Evolutionary conservation across 345 rosid species (phyloP), one percentile per base, ranked within the genome.

Genomic region (Cochlearia excelsa): DNA sequence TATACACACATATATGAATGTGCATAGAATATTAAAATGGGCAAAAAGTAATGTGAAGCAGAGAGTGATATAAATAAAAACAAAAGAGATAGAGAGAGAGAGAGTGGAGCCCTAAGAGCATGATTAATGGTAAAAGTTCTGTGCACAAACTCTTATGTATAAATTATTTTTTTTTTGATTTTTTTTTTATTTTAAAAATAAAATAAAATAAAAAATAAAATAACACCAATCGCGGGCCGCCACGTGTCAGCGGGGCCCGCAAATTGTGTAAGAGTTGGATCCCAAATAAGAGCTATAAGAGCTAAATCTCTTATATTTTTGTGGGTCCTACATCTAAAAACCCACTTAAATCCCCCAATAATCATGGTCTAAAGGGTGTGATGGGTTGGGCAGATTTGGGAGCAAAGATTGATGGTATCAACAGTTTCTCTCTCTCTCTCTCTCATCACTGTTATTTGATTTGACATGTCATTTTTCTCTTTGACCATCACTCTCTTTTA

Each of bases 31-130:
- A 55, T 61, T 57, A 54, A 60, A 26, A 60, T 46, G 30, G 61
- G 67, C 51, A 68, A 64, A 61, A 68, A 68, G 62, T 61, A 68
- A 61, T 61, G 73, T 68, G 61, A 61, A 60, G 67, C 23, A 16
- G 61, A 61, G 57, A 61, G 57, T 40, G 51, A 61, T 53, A 48
- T 9, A 28, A 59, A 48, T 9, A 28, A 59, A 70, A 41, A 64
- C 50, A 63, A 64, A 64, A 63, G 69, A 51, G 59, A 51, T 16
- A 16, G 23, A 16, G 23, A 16, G 23, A 16, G 23, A 63, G 70
- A 64, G 69, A 64, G 75, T 70, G 75, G 75, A 70, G 75, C 75
- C 75, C 75, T 64, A n/a, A n/a, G n/a, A n/a, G n/a, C n/a, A n/a
- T n/a, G n/a, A n/a, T n/a, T n/a, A n/a, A n/a, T n/a, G n/a, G n/a